Conservation (phyloP, 140 eudicot genomes). For the Ambrosia hybrid region DNA sequence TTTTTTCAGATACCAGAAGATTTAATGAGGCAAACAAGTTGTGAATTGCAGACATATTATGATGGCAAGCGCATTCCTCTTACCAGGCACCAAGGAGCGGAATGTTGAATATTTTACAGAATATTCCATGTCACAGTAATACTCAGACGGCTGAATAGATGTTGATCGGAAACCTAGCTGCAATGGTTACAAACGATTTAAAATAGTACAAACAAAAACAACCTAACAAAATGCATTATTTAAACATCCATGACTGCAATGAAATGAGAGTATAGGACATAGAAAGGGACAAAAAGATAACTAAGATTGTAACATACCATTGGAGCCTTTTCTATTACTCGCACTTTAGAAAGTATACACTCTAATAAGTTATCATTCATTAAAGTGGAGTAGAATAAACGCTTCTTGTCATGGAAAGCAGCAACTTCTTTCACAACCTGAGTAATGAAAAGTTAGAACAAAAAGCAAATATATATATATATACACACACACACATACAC, state of each 20-base stretch:
- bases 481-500: too few relatives aligned
- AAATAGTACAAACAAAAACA: constrained; percentile 3
- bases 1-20: constrained; percentile 23
- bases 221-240: constrained; percentile 11
- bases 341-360: constrained; percentile 79
- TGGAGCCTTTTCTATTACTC: constrained; percentile 45
- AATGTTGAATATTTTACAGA: constrained; percentile 92
- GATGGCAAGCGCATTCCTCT: constrained; percentile 30
- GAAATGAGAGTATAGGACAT: background rate
- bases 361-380: constrained; percentile 83
- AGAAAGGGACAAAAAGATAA: background rate
- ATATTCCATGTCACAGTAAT: constrained; percentile 92
- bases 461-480: background rate
- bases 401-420: constrained; percentile 70
- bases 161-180: constrained; percentile 56
- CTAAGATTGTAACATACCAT: constrained; percentile 47
- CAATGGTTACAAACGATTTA: constrained; percentile 23
- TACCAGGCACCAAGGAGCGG: constrained; percentile 63
- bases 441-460: constrained; percentile 20
- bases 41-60: constrained; percentile 20
- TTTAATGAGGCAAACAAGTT: constrained; percentile 26
- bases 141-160: constrained; percentile 52
- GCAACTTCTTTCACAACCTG: constrained; percentile 78
- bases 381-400: constrained; percentile 70
- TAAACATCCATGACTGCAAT: constrained; percentile 13